Evolutionary conservation across 2,329 filamentous ascomycete genomes (phyloP), one percentile per base, ranked within the genome.

Genomic region (Lecanicillium sp.): DNA sequence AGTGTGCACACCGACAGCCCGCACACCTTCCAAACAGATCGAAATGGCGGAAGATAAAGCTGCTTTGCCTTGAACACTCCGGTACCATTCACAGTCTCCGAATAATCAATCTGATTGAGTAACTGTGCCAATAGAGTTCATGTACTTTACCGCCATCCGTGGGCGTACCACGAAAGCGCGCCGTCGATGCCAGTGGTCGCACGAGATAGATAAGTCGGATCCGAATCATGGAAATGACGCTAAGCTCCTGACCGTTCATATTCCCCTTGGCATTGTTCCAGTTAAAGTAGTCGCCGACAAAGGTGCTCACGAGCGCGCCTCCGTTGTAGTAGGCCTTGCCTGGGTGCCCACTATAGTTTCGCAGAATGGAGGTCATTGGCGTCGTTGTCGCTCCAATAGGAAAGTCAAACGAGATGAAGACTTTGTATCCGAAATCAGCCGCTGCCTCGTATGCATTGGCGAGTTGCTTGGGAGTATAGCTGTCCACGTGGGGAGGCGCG

Each of bases 351-450:
- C 36, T 49, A 48, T 54, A 55, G 48, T 53, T 52, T 33, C 43
- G 44, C 4, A 55, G 29, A 19, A 55, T 46, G 40, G 49, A 46
- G 5, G 15, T 53, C 47, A 27, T 36, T 44, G 2, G 52, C 52
- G 32, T 58, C 56, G 32, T 50, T 51, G 15, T 51, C 52, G n/a
- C 46, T 48, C 56, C 55, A 58, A 48, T 56, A 58, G 7, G 53
- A 38, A 58, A 58, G 47, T 56, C 55, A 26, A 56, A 56, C 1
- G 55, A 58, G 46, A 58, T 54, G 46, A 58, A 58, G 39, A 56
- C 50, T 23, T 52, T 54, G 39, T 56, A 56, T 30, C 48, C 50
- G 10, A 54, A 27, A 26, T 55, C 50, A 14, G 40, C 26, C 4
- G 52, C 55, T 15, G 56, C 52, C 10, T 52, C 42, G 30, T 57